A percentile compares a stretch with the other conserved stretches of the same genome.
phyloP scores from a whole-genome alignment of 441 rosid species.

The Adansonia grandidieri region DNA sequence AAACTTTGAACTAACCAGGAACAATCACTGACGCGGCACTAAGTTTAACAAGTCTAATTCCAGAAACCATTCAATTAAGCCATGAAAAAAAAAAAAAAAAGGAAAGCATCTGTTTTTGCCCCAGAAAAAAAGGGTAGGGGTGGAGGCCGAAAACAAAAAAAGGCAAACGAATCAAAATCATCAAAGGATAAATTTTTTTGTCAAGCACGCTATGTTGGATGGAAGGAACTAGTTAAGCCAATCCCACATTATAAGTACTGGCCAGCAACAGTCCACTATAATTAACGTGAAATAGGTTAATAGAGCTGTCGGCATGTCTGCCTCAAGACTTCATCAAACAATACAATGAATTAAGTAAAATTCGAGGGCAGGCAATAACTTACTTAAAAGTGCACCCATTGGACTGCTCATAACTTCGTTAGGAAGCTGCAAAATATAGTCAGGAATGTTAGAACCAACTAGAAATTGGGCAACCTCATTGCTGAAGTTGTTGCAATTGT shows the following conservation, averaged over 20 bases:
- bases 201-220: background rate
- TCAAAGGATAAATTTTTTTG: background rate
- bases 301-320: background rate
- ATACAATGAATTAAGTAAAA: background rate
- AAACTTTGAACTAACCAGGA: background rate
- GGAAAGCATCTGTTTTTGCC: background rate
- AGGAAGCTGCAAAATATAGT: slow-evolving; percentile 85
- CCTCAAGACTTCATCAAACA: background rate
- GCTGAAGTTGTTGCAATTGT: slow-evolving; percentile 95
- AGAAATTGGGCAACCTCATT: slow-evolving; percentile 91
- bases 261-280: background rate
- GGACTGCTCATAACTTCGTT: slow-evolving; percentile 91
- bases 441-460: slow-evolving; percentile 76
- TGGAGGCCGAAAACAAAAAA: background rate
- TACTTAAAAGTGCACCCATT: slow-evolving; percentile 85
- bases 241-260: background rate
- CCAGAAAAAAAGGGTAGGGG: background rate
- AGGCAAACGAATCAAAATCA: background rate
- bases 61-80: background rate
- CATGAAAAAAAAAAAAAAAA: background rate
- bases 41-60: background rate
- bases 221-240: background rate
- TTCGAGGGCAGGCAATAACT: slow-evolving; percentile 36
- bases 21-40: background rate
- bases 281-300: background rate